Conservation (phyloP, 2,329 filamentous ascomycete genomes). For the Paecilomyces dactylethromorphus region DNA sequence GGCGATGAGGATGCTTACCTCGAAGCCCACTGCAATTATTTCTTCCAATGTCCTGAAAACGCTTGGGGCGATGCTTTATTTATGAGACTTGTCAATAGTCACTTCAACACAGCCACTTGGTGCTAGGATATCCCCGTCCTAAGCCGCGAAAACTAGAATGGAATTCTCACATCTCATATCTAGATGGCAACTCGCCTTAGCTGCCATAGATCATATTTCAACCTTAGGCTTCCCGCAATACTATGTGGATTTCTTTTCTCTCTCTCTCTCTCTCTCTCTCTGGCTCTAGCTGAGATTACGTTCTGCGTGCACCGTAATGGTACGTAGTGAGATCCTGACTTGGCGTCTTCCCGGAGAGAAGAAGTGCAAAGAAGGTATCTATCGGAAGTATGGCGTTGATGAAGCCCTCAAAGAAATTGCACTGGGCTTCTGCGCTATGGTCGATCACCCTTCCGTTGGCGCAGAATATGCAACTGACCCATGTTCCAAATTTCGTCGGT, state of each 20-base stretch:
- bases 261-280: background rate
- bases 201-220: background rate
- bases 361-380: background rate
- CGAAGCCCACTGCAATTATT: background rate
- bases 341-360: background rate
- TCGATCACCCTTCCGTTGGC: background rate
- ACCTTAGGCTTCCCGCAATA: background rate
- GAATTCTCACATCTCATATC: background rate
- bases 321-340: background rate
- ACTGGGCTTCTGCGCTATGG: background rate
- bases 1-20: background rate
- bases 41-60: background rate
- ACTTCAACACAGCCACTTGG: background rate
- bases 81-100: background rate
- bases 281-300: background rate
- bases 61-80: background rate
- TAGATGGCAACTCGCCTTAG: background rate
- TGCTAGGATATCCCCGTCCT: no score
- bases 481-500: background rate
- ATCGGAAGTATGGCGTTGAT: background rate
- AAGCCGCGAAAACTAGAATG: background rate
- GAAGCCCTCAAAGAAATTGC: background rate
- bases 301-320: background rate
- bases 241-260: background rate
- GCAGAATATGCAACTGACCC: background rate